Conservation (phyloP, 179 eudicot species). For the Carnegiea gigantea region DNA sequence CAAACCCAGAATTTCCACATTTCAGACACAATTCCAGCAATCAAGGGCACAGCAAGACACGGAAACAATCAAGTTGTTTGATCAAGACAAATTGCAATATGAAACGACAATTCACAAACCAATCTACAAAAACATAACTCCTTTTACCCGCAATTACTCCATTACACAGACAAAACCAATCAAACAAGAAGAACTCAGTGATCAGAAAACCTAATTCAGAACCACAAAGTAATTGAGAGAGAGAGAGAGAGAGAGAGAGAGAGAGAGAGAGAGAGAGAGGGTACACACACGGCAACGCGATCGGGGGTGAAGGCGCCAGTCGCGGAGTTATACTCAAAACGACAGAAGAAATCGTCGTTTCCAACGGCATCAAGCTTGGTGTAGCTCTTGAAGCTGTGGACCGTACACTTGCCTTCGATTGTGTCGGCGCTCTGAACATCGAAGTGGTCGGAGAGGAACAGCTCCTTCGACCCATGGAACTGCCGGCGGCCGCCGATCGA, state of each 20-base stretch:
- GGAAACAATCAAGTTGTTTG: neutral
- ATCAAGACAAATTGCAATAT: neutral
- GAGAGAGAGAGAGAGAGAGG: constrained; percentile 15
- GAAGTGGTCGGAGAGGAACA: constrained; percentile 74
- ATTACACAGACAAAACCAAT: neutral
- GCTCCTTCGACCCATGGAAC: constrained; percentile 79
- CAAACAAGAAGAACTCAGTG: neutral
- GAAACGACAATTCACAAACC: neutral
- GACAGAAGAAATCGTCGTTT: constrained; percentile 81
- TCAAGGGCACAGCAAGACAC: neutral
- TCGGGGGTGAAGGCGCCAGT: constrained; percentile 83
- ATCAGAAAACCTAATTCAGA: neutral
- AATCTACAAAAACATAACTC: neutral
- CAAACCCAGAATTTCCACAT: neutral
- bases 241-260: neutral
- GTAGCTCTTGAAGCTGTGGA: constrained; percentile 70
- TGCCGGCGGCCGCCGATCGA: constrained; percentile 79
- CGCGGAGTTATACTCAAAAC: constrained; percentile 72
- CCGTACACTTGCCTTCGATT: constrained; percentile 77
- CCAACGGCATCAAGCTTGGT: constrained; percentile 84
- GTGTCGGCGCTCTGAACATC: constrained; percentile 83
- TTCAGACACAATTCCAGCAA: neutral
- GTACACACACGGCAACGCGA: constrained; percentile 77
- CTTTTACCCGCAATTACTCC: neutral
- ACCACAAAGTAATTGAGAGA: neutral